Conservation (phyloP, 768 basidiomycete genomes). For the Psilocybe tampanensis region DNA sequence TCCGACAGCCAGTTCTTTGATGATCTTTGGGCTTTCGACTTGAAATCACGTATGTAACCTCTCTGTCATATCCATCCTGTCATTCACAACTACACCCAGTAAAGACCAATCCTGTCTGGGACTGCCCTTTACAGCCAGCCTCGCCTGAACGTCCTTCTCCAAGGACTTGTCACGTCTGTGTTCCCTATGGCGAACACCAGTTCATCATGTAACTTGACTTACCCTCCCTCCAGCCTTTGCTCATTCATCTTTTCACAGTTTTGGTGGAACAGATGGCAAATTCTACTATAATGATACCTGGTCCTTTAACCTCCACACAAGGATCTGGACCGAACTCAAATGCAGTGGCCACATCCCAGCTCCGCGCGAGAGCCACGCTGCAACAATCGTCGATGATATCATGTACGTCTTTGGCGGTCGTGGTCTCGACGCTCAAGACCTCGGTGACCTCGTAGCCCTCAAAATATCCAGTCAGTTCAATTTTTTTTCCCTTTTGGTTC, state of each 20-base stretch:
- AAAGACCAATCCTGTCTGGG: slow-evolving; percentile 80
- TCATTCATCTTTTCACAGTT: slow-evolving; percentile 50
- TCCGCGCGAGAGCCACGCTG: slow-evolving; percentile 92
- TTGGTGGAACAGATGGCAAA: slow-evolving; percentile 93
- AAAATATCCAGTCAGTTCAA: slow-evolving; percentile 85
- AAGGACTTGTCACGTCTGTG: slow-evolving; percentile 86
- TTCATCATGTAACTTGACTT: slow-evolving; percentile 67
- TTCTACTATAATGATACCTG: slow-evolving; percentile 99
- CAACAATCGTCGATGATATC: slow-evolving; percentile 94
- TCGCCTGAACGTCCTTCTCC: slow-evolving; percentile 64
- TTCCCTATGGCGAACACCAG: slow-evolving; percentile 69
- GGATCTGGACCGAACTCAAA: slow-evolving; percentile 82
- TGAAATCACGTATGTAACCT: slow-evolving; percentile 75
- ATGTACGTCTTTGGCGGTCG: slow-evolving; percentile 95
- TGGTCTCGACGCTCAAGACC: slow-evolving; percentile 93
- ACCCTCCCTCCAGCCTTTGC: neutral
- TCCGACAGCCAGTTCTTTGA: slow-evolving; percentile 92
- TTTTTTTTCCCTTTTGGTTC: neutral
- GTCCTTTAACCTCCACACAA: slow-evolving; percentile 80
- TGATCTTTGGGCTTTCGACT: slow-evolving; percentile 92
- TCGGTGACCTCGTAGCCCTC: slow-evolving; percentile 91
- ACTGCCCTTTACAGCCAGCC: slow-evolving; percentile 59
- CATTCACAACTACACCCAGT: slow-evolving; percentile 45
- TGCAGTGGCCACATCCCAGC: slow-evolving; percentile 96
- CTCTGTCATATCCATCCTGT: neutral